Conservation (phyloP, 2,329 filamentous ascomycete species). For the Colletotrichum theobromicola region DNA sequence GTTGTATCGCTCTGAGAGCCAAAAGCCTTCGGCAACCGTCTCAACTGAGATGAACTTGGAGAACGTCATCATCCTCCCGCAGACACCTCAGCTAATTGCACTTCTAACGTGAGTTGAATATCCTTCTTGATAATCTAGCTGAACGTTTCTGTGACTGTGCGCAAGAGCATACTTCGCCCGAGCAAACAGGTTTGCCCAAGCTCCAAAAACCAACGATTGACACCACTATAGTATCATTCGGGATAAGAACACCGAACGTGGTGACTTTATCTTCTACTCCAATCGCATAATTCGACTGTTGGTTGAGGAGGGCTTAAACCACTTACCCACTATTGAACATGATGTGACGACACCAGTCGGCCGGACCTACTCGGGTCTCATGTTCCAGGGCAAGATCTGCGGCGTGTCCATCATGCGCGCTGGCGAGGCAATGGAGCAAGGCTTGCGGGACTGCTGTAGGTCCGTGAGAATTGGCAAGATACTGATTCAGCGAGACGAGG, state of each 20-base stretch:
- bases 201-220: slow-evolving; percentile 12
- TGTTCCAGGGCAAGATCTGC: slow-evolving; percentile 98
- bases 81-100: slow-evolving; percentile 96
- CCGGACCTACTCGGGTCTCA: slow-evolving; percentile 84
- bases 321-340: slow-evolving; percentile 89
- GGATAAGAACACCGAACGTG: slow-evolving; percentile 85
- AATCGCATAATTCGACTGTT: slow-evolving; percentile 97
- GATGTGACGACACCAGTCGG: slow-evolving; percentile 91
- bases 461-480: slow-evolving; percentile 99
- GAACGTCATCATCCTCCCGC: slow-evolving; percentile 88
- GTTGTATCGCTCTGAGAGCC: slow-evolving; percentile 74
- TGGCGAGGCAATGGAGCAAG: slow-evolving; percentile 98
- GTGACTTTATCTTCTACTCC: slow-evolving; percentile 99
- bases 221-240: slow-evolving; percentile 80
- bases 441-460: slow-evolving; percentile 92
- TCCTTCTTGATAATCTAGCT: neutral
- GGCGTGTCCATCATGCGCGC: slow-evolving; percentile 98
- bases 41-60: slow-evolving; percentile 82
- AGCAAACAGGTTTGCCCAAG: neutral
- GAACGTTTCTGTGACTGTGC: neutral
- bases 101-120: slow-evolving; percentile 81
- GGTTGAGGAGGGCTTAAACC: slow-evolving; percentile 96
- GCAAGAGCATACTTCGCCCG: neutral
- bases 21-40: slow-evolving; percentile 87
- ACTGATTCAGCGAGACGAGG: slow-evolving; percentile 95